These are phyloP conservation scores for Cantharellus cinnabarinus DNA, from an alignment of 768 basidiomycete species.

Conservation along the genomic window DNA sequence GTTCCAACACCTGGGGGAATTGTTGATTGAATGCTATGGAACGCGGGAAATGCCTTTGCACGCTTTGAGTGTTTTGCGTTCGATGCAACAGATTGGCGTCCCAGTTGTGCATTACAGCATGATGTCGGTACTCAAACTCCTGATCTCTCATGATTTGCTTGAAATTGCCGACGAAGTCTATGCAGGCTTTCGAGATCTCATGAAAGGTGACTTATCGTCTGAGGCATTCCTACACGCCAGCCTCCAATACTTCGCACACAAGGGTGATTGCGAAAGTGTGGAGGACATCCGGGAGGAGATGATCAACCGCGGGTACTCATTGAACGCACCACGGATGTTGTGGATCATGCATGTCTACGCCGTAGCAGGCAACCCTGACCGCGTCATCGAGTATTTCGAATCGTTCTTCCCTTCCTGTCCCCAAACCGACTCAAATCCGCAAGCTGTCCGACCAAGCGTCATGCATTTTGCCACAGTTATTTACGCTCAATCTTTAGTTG, in stretches of 20 bases:
- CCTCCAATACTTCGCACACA: not conserved
- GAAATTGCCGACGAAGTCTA: not conserved
- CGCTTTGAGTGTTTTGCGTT: not conserved
- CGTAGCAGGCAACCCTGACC: constrained; percentile 21
- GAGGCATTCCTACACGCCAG: not conserved
- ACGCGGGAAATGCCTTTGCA: not conserved
- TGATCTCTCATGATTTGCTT: not conserved
- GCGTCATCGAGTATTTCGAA: constrained; percentile 31
- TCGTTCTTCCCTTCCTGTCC: constrained; percentile 26
- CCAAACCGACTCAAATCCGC: constrained; percentile 14
- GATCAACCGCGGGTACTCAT: not conserved
- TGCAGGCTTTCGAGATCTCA: not conserved
- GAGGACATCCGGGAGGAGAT: not conserved
- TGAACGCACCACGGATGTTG: constrained; percentile 7
- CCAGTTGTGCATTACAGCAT: not conserved
- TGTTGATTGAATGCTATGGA: not conserved
- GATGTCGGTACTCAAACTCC: not conserved
- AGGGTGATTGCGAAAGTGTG: not conserved
- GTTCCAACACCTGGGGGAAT: not conserved
- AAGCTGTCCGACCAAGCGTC: constrained; percentile 19
- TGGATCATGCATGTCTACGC: constrained; percentile 39
- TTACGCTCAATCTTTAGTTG: constrained; percentile 28
- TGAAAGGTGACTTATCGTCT: not conserved
- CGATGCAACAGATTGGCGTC: not conserved
- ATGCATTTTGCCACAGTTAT: constrained; percentile 38